A percentile compares a stretch with the other conserved stretches of the same genome.
Conservation (phyloP, 306 rosid genomes). For the Casuarina cunninghamiana region DNA sequence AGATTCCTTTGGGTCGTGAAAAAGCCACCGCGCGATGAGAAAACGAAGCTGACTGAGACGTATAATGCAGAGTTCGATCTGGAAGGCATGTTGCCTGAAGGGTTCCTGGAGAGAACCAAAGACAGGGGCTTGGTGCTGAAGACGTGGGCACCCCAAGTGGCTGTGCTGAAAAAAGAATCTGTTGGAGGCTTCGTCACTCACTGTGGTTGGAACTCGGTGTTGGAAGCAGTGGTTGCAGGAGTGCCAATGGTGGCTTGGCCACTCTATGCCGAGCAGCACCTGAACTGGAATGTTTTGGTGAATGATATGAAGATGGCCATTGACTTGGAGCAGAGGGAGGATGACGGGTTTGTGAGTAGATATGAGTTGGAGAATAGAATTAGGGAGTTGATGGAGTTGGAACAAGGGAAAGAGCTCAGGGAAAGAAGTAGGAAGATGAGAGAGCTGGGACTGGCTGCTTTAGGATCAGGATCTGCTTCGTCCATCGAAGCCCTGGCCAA, state of each 20-base stretch:
- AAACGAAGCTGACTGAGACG: not conserved
- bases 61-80: not conserved
- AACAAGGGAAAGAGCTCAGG: slow-evolving; percentile 23
- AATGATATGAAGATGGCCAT: slow-evolving; percentile 50
- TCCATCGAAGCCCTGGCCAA: not conserved
- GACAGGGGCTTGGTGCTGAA: slow-evolving; percentile 43
- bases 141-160: slow-evolving; percentile 57
- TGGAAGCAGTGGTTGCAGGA: slow-evolving; percentile 50
- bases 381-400: slow-evolving; percentile 39
- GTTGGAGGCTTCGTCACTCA: slow-evolving; percentile 66
- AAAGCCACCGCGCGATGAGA: slow-evolving; percentile 10
- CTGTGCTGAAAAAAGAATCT: slow-evolving; percentile 45
- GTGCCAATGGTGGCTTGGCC: slow-evolving; percentile 65
- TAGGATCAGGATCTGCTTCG: not conserved
- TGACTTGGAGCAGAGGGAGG: slow-evolving; percentile 30
- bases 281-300: slow-evolving; percentile 44
- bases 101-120: slow-evolving; percentile 34
- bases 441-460: slow-evolving; percentile 17
- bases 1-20: slow-evolving; percentile 36
- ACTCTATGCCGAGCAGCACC: slow-evolving; percentile 53
- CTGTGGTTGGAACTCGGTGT: slow-evolving; percentile 70
- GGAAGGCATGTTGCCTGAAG: not conserved
- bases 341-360: slow-evolving; percentile 36
- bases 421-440: not conserved
- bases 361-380: slow-evolving; percentile 47